Evolutionary conservation across 2,329 filamentous ascomycete genomes (phyloP).

Genomic region (Arthrinium puccinioides): DNA sequence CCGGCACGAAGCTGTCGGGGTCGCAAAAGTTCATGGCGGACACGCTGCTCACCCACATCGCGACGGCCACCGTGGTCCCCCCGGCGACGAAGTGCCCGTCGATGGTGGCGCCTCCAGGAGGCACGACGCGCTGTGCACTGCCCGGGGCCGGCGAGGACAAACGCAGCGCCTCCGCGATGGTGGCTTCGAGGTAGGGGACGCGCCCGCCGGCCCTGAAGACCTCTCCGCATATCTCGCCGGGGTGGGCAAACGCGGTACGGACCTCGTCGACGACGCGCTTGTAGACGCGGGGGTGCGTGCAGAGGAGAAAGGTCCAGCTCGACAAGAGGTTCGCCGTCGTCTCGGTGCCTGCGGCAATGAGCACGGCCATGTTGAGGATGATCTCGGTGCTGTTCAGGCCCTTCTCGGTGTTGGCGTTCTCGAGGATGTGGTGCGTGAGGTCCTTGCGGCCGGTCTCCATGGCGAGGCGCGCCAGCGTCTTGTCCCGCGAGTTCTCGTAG

Average conservation of each 20-base stretch:
- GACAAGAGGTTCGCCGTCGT: slow-evolving; percentile 36
- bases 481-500: no score
- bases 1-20: neutral
- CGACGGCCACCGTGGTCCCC: no score
- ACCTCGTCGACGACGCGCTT: slow-evolving; percentile 29
- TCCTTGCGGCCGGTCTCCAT: neutral
- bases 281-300: slow-evolving; percentile 18
- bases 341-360: slow-evolving; percentile 29
- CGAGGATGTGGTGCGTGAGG: neutral
- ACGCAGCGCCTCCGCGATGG: no score
- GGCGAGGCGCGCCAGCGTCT: neutral
- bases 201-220: no score
- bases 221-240: slow-evolving; percentile 34
- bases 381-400: neutral
- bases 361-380: slow-evolving; percentile 1
- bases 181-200: no score
- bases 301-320: slow-evolving; percentile 31
- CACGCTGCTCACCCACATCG: no score
- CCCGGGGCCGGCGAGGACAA: no score
- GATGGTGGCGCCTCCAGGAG: no score
- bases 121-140: no score
- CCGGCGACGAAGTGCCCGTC: no score
- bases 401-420: neutral
- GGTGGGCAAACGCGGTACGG: slow-evolving; percentile 22
- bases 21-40: no score